Evolutionary conservation across 768 basidiomycete genomes (phyloP), one percentile per base, ranked within the genome.

Genomic region (Lentinula guzmanii): DNA sequence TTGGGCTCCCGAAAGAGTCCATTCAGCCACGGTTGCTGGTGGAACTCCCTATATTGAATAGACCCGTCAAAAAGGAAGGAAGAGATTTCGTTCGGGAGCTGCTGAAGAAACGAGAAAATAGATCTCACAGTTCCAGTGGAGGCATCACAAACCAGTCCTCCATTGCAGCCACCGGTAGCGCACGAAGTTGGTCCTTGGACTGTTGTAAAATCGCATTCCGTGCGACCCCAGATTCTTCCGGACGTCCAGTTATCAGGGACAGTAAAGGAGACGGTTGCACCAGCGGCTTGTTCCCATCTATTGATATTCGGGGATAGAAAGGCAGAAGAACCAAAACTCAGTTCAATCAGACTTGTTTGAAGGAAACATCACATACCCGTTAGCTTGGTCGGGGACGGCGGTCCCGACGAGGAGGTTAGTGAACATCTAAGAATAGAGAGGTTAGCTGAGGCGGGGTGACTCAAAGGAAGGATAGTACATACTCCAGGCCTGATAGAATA

Each of bases 121-220:
- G n/a, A 4, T 64, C 75, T 62, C 65, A 79, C 79, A 15, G 84
- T 84, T 50, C 82, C 86, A 35, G 78, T 79, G 42, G 68, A 66
- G 10, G 75, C 63, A 65, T 81, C 82, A 63, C 89, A 89, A 10
- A 75, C 66, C 8, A 90, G 73, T 41, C 88, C 89, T 15, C 89
- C 88, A 61, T 85, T 86, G 68, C 88, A 90, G 52, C 86, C 86
- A 43, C 88, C 89, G 60, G 79, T 77, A 18, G 83, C 64, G 64
- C 88, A 90, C 13, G 84, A 83, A 64, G 79, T 84, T 24, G 80
- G 84, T n/a, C 80, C 79, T 43, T 77, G 77, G 66, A 79, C 78
- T 45, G 64, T 73, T 57, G 71, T 74, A 67, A 90, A 90, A 70
- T 88, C 73, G 64, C 89, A 90, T 66, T 86, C 71, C 18, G 83